Conservation (phyloP, 2,329 filamentous ascomycete genomes). For the Aspergillus felis region DNA sequence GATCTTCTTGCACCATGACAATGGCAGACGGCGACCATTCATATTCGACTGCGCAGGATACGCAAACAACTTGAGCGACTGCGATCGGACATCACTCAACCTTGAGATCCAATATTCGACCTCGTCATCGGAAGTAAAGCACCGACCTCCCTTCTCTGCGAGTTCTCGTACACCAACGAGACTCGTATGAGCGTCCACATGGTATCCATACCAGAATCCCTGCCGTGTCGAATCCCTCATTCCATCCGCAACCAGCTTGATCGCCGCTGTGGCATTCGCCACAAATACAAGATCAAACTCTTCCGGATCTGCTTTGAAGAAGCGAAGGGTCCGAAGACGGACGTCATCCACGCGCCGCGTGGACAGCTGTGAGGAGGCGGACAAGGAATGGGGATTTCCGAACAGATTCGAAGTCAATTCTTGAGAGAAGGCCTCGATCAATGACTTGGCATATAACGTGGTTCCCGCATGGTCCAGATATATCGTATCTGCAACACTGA, state of each 20-base stretch:
- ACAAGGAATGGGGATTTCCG: conserved; percentile 89
- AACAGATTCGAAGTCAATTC: conserved; percentile 77
- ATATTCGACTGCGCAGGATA: conserved; percentile 93
- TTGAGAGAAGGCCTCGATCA: conserved; percentile 73
- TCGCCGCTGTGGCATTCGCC: conserved; percentile 83
- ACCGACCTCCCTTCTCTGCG: conserved; percentile 57
- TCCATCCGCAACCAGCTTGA: conserved; percentile 80
- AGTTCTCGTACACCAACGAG: conserved; percentile 75
- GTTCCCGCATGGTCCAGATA: conserved; percentile 97
- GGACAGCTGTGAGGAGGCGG: conserved; percentile 72
- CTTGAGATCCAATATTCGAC: conserved; percentile 63
- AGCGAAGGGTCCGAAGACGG: conserved; percentile 64
- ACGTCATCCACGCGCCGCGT: conserved; percentile 72
- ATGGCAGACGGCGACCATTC: conserved; percentile 72
- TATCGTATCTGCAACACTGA: conserved; percentile 53
- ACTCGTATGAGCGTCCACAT: conserved; percentile 81
- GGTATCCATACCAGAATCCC: conserved; percentile 82
- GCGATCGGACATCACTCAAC: conserved; percentile 10
- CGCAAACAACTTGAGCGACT: conserved; percentile 57
- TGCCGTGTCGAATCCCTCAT: conserved; percentile 59
- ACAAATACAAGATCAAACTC: conserved; percentile 88
- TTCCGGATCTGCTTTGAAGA: conserved; percentile 76
- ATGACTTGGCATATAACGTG: conserved; percentile 74
- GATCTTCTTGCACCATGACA: conserved; percentile 60
- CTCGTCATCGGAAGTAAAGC: conserved; percentile 61